Conservation (phyloP, 2,329 filamentous ascomycete genomes). For the Dothistroma pini region DNA sequence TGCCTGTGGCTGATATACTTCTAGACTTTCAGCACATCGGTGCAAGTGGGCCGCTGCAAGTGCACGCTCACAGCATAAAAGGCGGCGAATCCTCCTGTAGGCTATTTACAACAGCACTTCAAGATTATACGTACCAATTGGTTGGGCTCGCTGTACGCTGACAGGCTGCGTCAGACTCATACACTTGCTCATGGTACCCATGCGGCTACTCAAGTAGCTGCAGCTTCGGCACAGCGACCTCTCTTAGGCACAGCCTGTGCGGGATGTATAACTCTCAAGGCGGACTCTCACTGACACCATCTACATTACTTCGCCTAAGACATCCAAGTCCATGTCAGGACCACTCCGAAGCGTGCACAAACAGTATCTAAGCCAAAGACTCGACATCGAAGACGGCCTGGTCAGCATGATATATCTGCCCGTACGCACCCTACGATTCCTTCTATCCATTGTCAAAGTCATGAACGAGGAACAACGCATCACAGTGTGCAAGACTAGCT, state of each 20-base stretch:
- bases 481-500: slow-evolving; percentile 30
- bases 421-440: slow-evolving; percentile 14
- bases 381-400: slow-evolving; percentile 9
- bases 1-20: neutral
- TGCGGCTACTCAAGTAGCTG: neutral
- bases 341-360: neutral
- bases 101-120: neutral
- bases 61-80: neutral
- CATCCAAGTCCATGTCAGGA: neutral
- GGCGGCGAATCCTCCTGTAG: neutral
- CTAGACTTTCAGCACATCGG: slow-evolving; percentile 2
- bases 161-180: neutral
- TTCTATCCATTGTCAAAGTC: slow-evolving; percentile 15
- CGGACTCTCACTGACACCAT: neutral
- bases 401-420: slow-evolving; percentile 15
- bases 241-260: neutral
- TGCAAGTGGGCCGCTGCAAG: slow-evolving; percentile 1
- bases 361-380: neutral
- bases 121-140: neutral
- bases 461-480: slow-evolving; percentile 33
- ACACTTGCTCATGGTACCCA: neutral
- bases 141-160: neutral
- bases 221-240: neutral
- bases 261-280: neutral
- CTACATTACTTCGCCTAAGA: neutral